phyloP scores from a whole-genome alignment of 495 filamentous ascomycete species.

The Hypomontagnella monticulosa region DNA sequence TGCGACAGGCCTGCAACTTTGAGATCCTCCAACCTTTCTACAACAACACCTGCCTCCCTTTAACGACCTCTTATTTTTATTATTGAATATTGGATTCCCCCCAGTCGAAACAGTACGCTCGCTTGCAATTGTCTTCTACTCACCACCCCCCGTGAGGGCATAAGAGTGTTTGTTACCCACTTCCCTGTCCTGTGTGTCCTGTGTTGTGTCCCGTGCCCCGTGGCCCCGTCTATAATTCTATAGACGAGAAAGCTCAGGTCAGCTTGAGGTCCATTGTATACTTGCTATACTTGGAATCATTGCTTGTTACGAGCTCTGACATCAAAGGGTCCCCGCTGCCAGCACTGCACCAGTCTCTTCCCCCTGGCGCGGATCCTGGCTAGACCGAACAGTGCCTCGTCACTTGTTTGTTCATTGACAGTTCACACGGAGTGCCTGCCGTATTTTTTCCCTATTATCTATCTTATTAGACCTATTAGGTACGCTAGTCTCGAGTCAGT shows the following conservation, averaged over 20 bases:
- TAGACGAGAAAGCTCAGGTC: not conserved
- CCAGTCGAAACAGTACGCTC: slow-evolving; percentile 26
- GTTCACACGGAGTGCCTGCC: not conserved
- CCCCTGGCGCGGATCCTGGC: slow-evolving; percentile 43
- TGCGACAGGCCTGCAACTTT: slow-evolving; percentile 14
- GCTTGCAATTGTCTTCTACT: slow-evolving; percentile 31
- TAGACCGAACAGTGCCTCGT: slow-evolving; percentile 36
- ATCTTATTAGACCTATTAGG: slow-evolving; percentile 2
- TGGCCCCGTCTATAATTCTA: not conserved
- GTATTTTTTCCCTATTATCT: slow-evolving; percentile 3
- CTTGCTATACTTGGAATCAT: slow-evolving; percentile 1
- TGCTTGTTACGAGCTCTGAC: slow-evolving; percentile 29
- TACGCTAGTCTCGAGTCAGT: slow-evolving; percentile 46
- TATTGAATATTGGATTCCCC: too few relatives aligned
- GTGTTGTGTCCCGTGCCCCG: slow-evolving; percentile 12
- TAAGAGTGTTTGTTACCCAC: slow-evolving; percentile 34
- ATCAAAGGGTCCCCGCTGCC: slow-evolving; percentile 37
- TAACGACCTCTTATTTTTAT: not conserved
- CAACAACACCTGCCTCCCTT: not conserved
- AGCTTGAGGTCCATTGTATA: slow-evolving; percentile 5
- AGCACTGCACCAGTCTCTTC: slow-evolving; percentile 17
- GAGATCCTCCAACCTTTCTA: not conserved
- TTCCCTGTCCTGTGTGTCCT: slow-evolving; percentile 25
- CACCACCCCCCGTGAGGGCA: slow-evolving; percentile 19
- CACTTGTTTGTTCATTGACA: slow-evolving; percentile 6